phyloP scores from a whole-genome alignment of 257 asterid genomes.

The Mentha longifolia region DNA sequence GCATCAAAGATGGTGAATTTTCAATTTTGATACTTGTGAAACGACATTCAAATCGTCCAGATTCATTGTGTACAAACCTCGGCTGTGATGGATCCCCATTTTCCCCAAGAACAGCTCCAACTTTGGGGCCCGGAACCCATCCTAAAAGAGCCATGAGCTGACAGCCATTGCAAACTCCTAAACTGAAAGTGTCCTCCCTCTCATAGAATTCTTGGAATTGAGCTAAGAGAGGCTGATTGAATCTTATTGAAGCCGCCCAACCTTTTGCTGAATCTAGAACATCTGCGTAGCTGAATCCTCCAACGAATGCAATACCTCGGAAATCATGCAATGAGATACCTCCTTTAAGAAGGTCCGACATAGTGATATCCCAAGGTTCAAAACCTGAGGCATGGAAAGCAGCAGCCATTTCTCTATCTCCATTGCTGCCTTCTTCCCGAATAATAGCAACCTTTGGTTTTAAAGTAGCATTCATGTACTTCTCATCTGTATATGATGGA shows the following conservation, averaged over 20 bases:
- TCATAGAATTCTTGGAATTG: conserved; percentile 82
- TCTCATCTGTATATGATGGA: conserved; percentile 58
- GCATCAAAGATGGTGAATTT: conserved; percentile 80
- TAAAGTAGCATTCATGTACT: conserved; percentile 50
- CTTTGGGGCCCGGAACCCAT: conserved; percentile 87
- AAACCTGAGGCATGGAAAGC: conserved; percentile 92
- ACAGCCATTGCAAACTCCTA: conserved; percentile 96
- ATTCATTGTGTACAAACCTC: conserved; percentile 83
- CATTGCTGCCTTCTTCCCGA: conserved; percentile 97
- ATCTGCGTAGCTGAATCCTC: conserved; percentile 96
- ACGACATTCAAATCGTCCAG: conserved; percentile 86
- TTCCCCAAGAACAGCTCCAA: conserved; percentile 72
- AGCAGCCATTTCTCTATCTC: conserved; percentile 97
- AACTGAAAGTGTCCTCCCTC: conserved; percentile 81
- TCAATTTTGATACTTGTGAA: conserved; percentile 81
- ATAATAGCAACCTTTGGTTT: conserved; percentile 90
- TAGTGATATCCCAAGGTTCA: conserved; percentile 92
- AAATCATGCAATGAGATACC: conserved; percentile 51
- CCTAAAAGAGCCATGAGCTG: conserved; percentile 97
- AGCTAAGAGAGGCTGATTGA: conserved; percentile 65
- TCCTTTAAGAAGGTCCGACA: conserved; percentile 94
- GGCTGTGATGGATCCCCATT: conserved; percentile 84
- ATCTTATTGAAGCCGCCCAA: conserved; percentile 93
- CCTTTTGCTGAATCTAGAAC: conserved; percentile 96
- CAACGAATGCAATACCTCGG: conserved; percentile 81